A percentile compares a stretch with the other conserved stretches of the same genome.
Conservation (phyloP, 495 filamentous ascomycete species). For the Neurospora pannonica region DNA sequence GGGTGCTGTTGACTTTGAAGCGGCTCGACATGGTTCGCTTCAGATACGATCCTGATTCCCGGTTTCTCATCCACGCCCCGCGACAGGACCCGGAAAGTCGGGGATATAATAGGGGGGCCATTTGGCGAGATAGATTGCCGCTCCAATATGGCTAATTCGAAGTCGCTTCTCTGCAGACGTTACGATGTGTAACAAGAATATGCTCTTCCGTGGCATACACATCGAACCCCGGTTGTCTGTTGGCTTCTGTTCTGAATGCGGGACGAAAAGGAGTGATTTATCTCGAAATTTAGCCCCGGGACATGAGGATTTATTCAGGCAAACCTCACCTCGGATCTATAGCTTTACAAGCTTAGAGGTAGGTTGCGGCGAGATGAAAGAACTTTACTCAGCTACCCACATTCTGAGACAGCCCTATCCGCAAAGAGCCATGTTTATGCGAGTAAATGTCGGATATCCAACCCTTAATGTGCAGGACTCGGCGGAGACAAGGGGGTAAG, state of each 20-base stretch:
- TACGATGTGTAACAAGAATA: background rate
- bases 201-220: background rate
- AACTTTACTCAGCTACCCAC: background rate
- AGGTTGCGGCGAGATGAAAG: background rate
- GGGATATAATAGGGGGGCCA: background rate
- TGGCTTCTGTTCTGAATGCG: background rate
- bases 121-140: constrained; percentile 10
- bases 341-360: background rate
- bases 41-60: constrained; percentile 27
- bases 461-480: background rate
- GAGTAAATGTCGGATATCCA: background rate
- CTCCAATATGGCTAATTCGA: constrained; percentile 16
- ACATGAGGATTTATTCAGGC: background rate
- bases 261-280: background rate
- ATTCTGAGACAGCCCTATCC: background rate
- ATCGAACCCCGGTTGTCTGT: background rate
- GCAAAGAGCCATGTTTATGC: background rate
- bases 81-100: constrained; percentile 5
- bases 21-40: constrained; percentile 21
- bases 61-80: constrained; percentile 22
- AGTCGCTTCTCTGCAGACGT: background rate
- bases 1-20: constrained; percentile 12
- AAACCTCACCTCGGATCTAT: background rate
- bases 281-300: background rate
- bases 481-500: background rate